Base-by-base conservation (phyloP, 192 early-diverging fungal genomes). In the Backusella tuberculispora region DNA sequence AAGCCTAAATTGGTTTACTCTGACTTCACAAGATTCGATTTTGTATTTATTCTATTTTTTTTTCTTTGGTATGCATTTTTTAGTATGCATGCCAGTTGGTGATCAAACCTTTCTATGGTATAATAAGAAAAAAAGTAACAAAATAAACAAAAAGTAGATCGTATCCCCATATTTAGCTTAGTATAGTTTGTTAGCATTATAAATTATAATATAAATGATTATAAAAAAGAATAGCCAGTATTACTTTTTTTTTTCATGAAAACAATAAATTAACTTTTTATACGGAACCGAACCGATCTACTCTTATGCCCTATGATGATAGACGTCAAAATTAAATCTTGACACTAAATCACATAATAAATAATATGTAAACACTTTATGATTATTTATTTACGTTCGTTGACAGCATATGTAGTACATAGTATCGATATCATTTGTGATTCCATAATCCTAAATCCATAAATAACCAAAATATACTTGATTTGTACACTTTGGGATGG, bases 31-130 rank as follows among this genome's bases (percentile, higher is more conserved):
- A 24, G 10, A 19, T 60, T 60, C 24, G 26, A 60, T 60, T 53
- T 21, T 53, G n/a, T 8, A 21, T 43, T 15, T 68, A 41, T 24
- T n/a, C n/a, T n/a, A n/a, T n/a, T n/a, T n/a, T n/a, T n/a, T n/a
- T n/a, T 44, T 44, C 63, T 56, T 65, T 66, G 72, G 72, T 14
- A 73, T 73, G 72, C 63, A 42, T 64, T 47, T 69, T 34, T 17
- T 24, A 63, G 63, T 64, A 73, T 73, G 72, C 72, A 63, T 63
- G 72, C 72, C 72, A 73, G 72, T 73, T 63, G 72, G 43, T 15
- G 72, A 73, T 73, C 63, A 26, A 73, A 44, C 63, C 26, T 69
- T n/a, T 66, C 26, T 34, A 66, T 66, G 24, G 12, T 60, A 26
- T 26, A 60, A 60, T 2, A n/a, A 53, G 19, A n/a, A 7, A 17